These are phyloP conservation scores for Cryptomeria japonica DNA, from an alignment of 75 land plant genomes.

Conservation along the genomic window DNA sequence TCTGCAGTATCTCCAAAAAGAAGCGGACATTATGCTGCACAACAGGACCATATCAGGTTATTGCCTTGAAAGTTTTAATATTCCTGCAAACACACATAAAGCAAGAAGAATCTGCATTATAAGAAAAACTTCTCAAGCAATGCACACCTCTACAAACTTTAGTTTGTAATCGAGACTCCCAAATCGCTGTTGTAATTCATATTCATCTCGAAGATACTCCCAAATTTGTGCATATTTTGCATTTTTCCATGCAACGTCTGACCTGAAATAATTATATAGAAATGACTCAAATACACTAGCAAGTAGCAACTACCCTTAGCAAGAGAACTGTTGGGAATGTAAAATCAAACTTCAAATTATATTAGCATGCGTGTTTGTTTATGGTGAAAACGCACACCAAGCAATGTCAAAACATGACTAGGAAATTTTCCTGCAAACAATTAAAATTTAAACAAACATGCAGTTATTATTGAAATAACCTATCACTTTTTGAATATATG, in stretches of 20 bases:
- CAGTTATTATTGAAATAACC: background rate
- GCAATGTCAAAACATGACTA: background rate
- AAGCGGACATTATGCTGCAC: conserved; percentile 74
- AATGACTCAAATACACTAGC: background rate
- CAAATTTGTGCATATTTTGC: conserved; percentile 82
- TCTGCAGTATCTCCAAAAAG: conserved; percentile 73
- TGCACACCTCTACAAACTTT: conserved; percentile 85
- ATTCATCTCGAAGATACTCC: conserved; percentile 79
- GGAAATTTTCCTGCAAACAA: background rate
- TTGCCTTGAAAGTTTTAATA: background rate
- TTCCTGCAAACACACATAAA: background rate
- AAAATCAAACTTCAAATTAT: background rate
- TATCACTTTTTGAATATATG: background rate
- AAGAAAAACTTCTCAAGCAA: background rate
- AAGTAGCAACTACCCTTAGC: background rate
- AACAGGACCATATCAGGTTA: background rate
- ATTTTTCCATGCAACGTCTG: conserved; percentile 85
- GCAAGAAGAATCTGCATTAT: background rate
- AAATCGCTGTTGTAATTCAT: conserved; percentile 71
- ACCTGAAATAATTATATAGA: conserved; percentile 30
- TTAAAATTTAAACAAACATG: background rate
- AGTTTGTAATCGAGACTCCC: conserved; percentile 82
- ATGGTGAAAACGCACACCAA: background rate
- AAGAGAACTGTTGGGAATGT: background rate
- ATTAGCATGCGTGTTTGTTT: background rate